phyloP scores from a whole-genome alignment of 768 basidiomycete genomes.

The Pleurotus citrinopileatus region DNA sequence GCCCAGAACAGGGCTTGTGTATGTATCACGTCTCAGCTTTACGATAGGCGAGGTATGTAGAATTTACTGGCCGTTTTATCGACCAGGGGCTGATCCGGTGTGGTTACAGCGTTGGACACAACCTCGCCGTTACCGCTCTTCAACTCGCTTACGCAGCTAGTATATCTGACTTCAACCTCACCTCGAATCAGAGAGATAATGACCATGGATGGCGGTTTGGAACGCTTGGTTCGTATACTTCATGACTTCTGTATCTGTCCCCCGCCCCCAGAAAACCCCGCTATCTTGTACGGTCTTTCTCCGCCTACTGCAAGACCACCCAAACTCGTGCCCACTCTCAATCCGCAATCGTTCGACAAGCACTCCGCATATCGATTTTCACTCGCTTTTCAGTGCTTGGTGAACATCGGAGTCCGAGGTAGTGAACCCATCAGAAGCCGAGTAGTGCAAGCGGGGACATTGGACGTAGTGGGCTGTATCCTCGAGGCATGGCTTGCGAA shows the following conservation, averaged over 20 bases:
- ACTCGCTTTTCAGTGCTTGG: slow-evolving; percentile 94
- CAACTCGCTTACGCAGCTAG: slow-evolving; percentile 94
- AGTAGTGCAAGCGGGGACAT: slow-evolving; percentile 91
- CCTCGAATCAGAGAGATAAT: slow-evolving; percentile 98
- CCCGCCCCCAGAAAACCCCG: slow-evolving; percentile 76
- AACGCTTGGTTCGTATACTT: slow-evolving; percentile 89
- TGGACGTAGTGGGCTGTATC: slow-evolving; percentile 92
- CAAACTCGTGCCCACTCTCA: slow-evolving; percentile 57
- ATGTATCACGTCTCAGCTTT: slow-evolving; percentile 90
- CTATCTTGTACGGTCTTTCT: slow-evolving; percentile 73
- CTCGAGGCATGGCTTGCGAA: slow-evolving; percentile 90
- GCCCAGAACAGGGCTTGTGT: slow-evolving; percentile 94
- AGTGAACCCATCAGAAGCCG: slow-evolving; percentile 86
- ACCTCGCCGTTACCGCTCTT: slow-evolving; percentile 66
- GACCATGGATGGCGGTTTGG: slow-evolving; percentile 96
- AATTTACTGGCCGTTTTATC: slow-evolving; percentile 15
- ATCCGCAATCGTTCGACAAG: slow-evolving; percentile 71
- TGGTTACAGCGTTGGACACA: slow-evolving; percentile 48
- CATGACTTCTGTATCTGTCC: slow-evolving; percentile 85
- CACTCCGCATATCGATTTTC: slow-evolving; percentile 87
- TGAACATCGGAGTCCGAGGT: slow-evolving; percentile 96
- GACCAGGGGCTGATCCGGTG: neutral
- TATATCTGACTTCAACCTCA: slow-evolving; percentile 95
- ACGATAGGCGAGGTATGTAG: slow-evolving; percentile 85
- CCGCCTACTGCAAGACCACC: slow-evolving; percentile 59